Base-by-base conservation (phyloP, 805 yeast genomes). In the Sungouiozyma ichnusensis region DNA sequence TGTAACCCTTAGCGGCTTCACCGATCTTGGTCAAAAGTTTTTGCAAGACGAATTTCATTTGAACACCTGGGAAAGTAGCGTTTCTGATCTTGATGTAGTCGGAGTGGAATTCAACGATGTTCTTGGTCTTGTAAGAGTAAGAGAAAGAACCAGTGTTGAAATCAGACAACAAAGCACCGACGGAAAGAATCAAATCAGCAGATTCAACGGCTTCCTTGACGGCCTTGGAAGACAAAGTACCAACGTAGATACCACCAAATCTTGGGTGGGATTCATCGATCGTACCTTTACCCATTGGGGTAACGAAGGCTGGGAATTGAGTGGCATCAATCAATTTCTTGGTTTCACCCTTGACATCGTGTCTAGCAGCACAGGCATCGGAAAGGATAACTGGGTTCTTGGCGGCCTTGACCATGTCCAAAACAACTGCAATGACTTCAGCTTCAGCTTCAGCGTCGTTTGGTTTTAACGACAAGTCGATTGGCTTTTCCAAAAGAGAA, bases 91-190 rank as follows among this genome's bases (percentile, higher is more conserved):
- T 79, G 59, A 78, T 76, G 68, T 77, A 71, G 66, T 81, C 83
- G 16, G 87, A 79, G 66, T 81, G 88, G 74, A 81, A 79, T 67
- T 81, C 88, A 50, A 81, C 75, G 55, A 81, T 74, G 67, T 81
- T 80, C 64, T 74, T 77, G 53, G 88, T 81, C 63, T 76, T 73
- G 69, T 79, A 79, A 44, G 80, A 73, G 67, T 81, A 81, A 32
- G 86, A 77, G 71, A 81, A 81, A 16, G 94, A 81, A 60, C 94
- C 94, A 39, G 95, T 85, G 73, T 85, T 85, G 77, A 81, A 85
- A 65, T 85, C 95, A 40, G 92, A 83, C 58, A 85, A 68, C 60
- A 85, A 67, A 40, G 87, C 88, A 64, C 95, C 95, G 52, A 84
- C 73, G 29, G 90, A 79, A 46, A 85, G 63, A 44, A 85, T 72